A percentile compares a stretch with the other conserved stretches of the same genome.
These are phyloP conservation scores for Hortaea werneckii DNA, from an alignment of 2,329 filamentous ascomycete genomes.

Conservation along the genomic window DNA sequence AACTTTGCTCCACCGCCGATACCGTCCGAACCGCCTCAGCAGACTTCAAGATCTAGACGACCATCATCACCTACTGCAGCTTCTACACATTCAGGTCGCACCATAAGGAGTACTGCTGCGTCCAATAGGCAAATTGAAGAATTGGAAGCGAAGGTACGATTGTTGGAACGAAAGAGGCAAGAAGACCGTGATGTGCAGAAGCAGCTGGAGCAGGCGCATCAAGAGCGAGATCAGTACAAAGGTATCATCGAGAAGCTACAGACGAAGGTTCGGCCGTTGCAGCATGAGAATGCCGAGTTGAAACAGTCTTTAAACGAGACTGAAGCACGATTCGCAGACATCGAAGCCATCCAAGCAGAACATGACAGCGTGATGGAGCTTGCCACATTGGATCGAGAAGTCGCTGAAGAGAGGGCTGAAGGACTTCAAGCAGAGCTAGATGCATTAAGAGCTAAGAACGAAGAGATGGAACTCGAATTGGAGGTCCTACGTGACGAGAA, in stretches of 20 bases:
- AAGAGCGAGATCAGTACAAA: slow-evolving; percentile 70
- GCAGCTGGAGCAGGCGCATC: slow-evolving; percentile 62
- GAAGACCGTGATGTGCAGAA: slow-evolving; percentile 84
- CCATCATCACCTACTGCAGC: slow-evolving; percentile 24
- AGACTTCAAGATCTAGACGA: slow-evolving; percentile 17
- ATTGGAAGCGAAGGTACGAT: slow-evolving; percentile 73
- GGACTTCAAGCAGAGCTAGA: slow-evolving; percentile 72
- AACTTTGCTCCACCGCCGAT: slow-evolving; percentile 23
- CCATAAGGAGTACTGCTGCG: slow-evolving; percentile 37
- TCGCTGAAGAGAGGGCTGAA: slow-evolving; percentile 90
- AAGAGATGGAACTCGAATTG: slow-evolving; percentile 79
- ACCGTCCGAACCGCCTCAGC: slow-evolving; percentile 17
- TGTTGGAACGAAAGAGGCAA: slow-evolving; percentile 75
- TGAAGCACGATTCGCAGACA: slow-evolving; percentile 55
- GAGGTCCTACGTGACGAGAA: slow-evolving; percentile 85
- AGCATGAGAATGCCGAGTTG: slow-evolving; percentile 67
- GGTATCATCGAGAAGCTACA: slow-evolving; percentile 83
- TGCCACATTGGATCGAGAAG: slow-evolving; percentile 81
- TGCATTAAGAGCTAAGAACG: slow-evolving; percentile 60
- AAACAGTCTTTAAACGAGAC: slow-evolving; percentile 69
- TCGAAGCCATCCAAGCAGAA: slow-evolving; percentile 69
- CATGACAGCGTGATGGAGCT: slow-evolving; percentile 78
- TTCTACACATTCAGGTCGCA: slow-evolving; percentile 21
- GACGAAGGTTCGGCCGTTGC: slow-evolving; percentile 74
- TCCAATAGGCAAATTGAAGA: slow-evolving; percentile 67